These are phyloP conservation scores for Calonectria crousiana DNA, from an alignment of 2,329 filamentous ascomycete genomes.

Conservation along the genomic window DNA sequence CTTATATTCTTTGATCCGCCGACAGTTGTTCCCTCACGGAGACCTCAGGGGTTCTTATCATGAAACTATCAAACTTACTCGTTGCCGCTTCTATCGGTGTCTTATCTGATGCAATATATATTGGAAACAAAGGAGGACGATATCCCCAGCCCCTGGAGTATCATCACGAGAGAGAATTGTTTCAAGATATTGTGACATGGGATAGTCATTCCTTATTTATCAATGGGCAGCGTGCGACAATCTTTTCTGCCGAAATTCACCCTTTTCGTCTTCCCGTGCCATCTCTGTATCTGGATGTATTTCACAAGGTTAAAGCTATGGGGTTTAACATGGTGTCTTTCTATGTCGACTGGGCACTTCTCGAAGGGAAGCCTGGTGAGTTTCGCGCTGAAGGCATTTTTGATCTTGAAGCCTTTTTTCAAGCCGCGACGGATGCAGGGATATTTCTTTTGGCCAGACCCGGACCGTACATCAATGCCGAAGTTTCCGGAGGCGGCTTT, in stretches of 20 bases:
- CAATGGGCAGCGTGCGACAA: slow-evolving; percentile 75
- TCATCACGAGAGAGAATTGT: slow-evolving; percentile 37
- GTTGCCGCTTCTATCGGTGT: slow-evolving; percentile 8
- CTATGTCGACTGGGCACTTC: slow-evolving; percentile 82
- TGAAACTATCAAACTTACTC: slow-evolving; percentile 32
- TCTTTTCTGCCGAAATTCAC: slow-evolving; percentile 82
- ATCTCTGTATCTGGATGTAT: slow-evolving; percentile 73
- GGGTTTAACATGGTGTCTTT: slow-evolving; percentile 86
- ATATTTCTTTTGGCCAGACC: slow-evolving; percentile 81
- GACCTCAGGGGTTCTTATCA: neutral
- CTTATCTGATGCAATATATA: slow-evolving; percentile 28
- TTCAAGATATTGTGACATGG: slow-evolving; percentile 70
- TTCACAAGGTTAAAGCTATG: slow-evolving; percentile 85
- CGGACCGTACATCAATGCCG: slow-evolving; percentile 84
- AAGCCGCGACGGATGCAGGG: slow-evolving; percentile 78
- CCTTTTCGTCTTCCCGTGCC: slow-evolving; percentile 68
- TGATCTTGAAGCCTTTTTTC: slow-evolving; percentile 79
- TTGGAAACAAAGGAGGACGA: slow-evolving; percentile 30
- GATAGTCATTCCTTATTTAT: slow-evolving; percentile 79
- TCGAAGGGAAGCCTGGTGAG: slow-evolving; percentile 79
- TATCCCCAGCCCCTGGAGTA: slow-evolving; percentile 40
- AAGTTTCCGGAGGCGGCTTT: slow-evolving; percentile 81
- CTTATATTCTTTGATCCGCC: neutral
- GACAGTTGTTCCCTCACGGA: neutral
- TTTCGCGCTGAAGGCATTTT: slow-evolving; percentile 81